Conservation (phyloP, 2,329 filamentous ascomycete genomes). For the Epichloe sibirici region DNA sequence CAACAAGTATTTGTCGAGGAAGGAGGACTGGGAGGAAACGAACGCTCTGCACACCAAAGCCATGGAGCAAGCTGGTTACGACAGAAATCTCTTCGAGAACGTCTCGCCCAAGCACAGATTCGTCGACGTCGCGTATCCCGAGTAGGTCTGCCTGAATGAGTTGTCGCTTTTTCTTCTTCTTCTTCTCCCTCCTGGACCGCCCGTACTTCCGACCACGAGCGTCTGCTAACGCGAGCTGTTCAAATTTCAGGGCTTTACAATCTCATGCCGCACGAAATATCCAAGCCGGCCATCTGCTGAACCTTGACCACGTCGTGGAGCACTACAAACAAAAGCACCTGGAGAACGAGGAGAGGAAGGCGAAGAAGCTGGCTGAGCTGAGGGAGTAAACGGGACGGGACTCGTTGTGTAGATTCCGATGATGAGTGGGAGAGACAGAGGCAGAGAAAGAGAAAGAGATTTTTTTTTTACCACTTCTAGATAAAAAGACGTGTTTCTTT, state of each 20-base stretch:
- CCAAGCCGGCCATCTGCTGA: constrained; percentile 40
- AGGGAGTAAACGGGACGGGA: constrained; percentile 19
- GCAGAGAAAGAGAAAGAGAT: not conserved
- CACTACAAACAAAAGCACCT: constrained; percentile 44
- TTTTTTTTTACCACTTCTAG: not conserved
- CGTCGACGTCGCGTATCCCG: constrained; percentile 43
- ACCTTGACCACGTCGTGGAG: constrained; percentile 43
- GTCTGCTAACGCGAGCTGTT: not conserved
- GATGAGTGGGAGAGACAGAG: not conserved
- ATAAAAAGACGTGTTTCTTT: not conserved
- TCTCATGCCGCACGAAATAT: constrained; percentile 40
- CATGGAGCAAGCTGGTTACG: constrained; percentile 43
- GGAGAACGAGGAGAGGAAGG: constrained; percentile 43
- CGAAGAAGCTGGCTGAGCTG: constrained; percentile 30
- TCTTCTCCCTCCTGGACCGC: not conserved
- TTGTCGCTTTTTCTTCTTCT: too few relatives aligned
- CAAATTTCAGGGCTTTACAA: constrained; percentile 31
- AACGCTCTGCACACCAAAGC: constrained; percentile 40
- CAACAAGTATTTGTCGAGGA: constrained; percentile 32
- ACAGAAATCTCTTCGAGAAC: constrained; percentile 42
- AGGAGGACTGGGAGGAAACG: constrained; percentile 37
- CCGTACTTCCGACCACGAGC: too few relatives aligned
- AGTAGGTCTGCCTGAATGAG: constrained; percentile 32
- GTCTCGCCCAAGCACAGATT: constrained; percentile 29
- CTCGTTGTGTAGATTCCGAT: not conserved